Conservation (phyloP, 2,329 filamentous ascomycete species). For the Diaporthe citrichinensis region DNA sequence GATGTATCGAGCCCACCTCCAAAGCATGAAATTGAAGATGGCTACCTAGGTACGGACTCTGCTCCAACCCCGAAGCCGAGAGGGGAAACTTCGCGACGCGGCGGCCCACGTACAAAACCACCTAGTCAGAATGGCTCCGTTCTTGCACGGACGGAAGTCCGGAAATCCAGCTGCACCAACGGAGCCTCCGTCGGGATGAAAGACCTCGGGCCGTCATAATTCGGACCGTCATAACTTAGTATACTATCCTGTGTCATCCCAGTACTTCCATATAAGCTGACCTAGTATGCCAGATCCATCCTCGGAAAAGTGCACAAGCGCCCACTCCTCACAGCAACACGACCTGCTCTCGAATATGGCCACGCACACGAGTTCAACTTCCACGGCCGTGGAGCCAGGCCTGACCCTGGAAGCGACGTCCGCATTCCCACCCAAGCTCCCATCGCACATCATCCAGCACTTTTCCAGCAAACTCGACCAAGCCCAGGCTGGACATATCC, state of each 20-base stretch:
- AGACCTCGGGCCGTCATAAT: no score
- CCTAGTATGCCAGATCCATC: background rate
- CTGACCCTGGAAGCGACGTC: background rate
- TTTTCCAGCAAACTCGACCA: constrained; percentile 20
- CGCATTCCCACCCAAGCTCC: constrained; percentile 6
- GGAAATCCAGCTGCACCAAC: background rate
- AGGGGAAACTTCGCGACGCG: background rate
- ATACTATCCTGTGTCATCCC: background rate
- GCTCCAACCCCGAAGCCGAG: background rate
- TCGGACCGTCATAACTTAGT: background rate
- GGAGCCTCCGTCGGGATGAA: background rate
- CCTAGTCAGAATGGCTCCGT: background rate
- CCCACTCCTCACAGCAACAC: background rate
- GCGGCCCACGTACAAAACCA: background rate
- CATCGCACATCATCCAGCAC: background rate
- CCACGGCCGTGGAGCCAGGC: background rate
- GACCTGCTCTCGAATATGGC: background rate
- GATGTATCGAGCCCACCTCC: no score
- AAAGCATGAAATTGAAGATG: no score
- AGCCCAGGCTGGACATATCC: constrained; percentile 34
- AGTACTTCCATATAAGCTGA: background rate
- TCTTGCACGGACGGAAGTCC: background rate
- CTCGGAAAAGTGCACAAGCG: background rate
- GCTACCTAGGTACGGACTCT: background rate
- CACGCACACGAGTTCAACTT: background rate